Percentiles rank a stretch among this genome's conserved stretches.
Evolutionary conservation across 148 eudicot species (phyloP).

Genomic region (Cornus suecica): DNA sequence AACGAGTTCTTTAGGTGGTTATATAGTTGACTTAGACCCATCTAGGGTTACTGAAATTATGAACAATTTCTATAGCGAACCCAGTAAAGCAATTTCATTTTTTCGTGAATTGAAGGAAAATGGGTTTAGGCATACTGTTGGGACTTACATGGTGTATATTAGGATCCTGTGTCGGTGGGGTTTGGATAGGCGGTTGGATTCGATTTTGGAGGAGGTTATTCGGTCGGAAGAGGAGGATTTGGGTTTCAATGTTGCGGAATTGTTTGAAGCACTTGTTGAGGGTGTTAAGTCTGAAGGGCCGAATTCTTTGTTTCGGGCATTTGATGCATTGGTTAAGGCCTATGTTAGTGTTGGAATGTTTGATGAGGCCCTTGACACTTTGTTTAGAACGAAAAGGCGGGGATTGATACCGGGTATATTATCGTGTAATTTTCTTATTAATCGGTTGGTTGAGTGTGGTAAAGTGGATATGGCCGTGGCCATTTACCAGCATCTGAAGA

Average conservation of each 20-base stretch:
- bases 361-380: slow-evolving; percentile 49
- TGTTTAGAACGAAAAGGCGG: slow-evolving; percentile 37
- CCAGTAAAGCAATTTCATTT: slow-evolving; percentile 39
- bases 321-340: slow-evolving; percentile 55
- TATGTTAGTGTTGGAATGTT: slow-evolving; percentile 52
- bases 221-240: slow-evolving; percentile 21
- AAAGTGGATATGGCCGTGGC: slow-evolving; percentile 39
- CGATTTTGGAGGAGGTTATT: slow-evolving; percentile 44
- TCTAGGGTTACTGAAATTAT: slow-evolving; percentile 35
- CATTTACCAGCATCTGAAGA: slow-evolving; percentile 43
- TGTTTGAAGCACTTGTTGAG: slow-evolving; percentile 45
- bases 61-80: slow-evolving; percentile 32
- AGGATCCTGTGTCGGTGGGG: slow-evolving; percentile 48
- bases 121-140: slow-evolving; percentile 51
- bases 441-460: slow-evolving; percentile 38
- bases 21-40: slow-evolving; percentile 24
- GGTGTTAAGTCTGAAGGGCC: slow-evolving; percentile 28
- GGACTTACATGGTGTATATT: slow-evolving; percentile 47
- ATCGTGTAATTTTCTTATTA: slow-evolving; percentile 52
- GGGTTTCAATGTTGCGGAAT: slow-evolving; percentile 42
- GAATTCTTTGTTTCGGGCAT: slow-evolving; percentile 30
- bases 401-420: slow-evolving; percentile 44
- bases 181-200: slow-evolving; percentile 32
- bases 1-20: slow-evolving; percentile 6
- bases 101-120: slow-evolving; percentile 36